phyloP scores from a whole-genome alignment of 148 eudicot genomes.

The Camellia lanceoleosa region DNA sequence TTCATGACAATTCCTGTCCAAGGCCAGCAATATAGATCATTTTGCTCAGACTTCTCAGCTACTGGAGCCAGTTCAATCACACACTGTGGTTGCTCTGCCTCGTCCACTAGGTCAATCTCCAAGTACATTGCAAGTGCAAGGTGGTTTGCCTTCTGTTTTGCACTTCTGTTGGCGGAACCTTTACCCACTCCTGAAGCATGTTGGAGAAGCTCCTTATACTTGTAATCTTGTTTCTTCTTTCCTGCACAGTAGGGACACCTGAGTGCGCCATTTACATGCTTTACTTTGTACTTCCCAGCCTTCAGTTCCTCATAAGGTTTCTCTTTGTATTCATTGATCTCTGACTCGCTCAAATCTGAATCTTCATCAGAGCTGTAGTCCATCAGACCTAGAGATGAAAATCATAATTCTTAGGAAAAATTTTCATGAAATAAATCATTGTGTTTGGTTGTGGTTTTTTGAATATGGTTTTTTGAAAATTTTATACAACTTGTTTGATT shows the following conservation, averaged over 20 bases:
- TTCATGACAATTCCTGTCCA: slow-evolving; percentile 71
- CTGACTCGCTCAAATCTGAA: slow-evolving; percentile 87
- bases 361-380: slow-evolving; percentile 65
- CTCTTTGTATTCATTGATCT: slow-evolving; percentile 65
- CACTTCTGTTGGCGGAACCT: slow-evolving; percentile 60
- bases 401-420: not conserved
- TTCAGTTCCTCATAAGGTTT: slow-evolving; percentile 63
- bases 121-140: slow-evolving; percentile 61
- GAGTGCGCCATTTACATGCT: slow-evolving; percentile 52
- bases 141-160: slow-evolving; percentile 69
- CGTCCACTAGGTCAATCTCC: slow-evolving; percentile 43
- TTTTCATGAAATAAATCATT: not conserved
- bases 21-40: slow-evolving; percentile 61
- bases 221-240: slow-evolving; percentile 88
- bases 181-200: slow-evolving; percentile 75
- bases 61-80: slow-evolving; percentile 29
- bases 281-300: slow-evolving; percentile 54
- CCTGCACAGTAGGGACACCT: slow-evolving; percentile 90
- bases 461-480: too few relatives aligned
- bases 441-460: too few relatives aligned
- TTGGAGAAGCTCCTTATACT: slow-evolving; percentile 66
- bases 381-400: slow-evolving; percentile 27
- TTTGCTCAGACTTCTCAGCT: slow-evolving; percentile 26
- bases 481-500: too few relatives aligned
- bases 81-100: slow-evolving; percentile 18